Base-by-base conservation (phyloP, 1,284 basidiomycete species). In the Rhodotorula glutinis region DNA sequence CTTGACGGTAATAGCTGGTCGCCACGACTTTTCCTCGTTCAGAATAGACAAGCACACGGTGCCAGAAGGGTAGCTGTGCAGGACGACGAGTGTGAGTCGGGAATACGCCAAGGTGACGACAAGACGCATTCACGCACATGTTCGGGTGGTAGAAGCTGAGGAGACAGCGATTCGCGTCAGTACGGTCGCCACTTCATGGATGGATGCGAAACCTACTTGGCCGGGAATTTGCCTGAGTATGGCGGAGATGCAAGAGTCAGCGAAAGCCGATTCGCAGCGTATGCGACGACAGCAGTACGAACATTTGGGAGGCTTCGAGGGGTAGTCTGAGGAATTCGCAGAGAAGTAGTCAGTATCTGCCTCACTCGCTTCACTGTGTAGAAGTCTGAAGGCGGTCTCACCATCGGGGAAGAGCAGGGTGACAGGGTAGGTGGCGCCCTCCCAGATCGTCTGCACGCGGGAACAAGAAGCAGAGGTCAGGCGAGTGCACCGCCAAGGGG, bases 21-120 rank as follows among this genome's bases (percentile, higher is more conserved):
- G 98, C 96, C 96, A 99, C 9, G 88, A 89, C 80, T 98, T 98
- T 80, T 99, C 96, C 79, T 99, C 96, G 78, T 98, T 95, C 49
- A 99, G 81, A 77, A 99, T 99, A 21, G 93, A 97, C 29, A 98
- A 16, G 79, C 96, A 99, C 59, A 98, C 94, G 27, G 96, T 99
- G 33, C 96, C 96, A 23, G 93, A 97, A 0, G 96, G 96, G 79
- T 97, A 99, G 61, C 53, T 55, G 53, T 25, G 23, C 10, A 98
- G 93, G 78, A 41, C 3, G 19, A 33, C 3, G 19, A 33, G n/a
- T 7, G 13, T 2, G 49, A n/a, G 49, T 51, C 25, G 25, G 25
- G 8, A 14, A 13, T 9, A 27, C 25, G 13, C 14, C 25, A 1
- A 14, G 11, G 29, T 21, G 29, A 2, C 14, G 4, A 17, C n/a